Conservation (phyloP, 768 basidiomycete genomes). For the Trametes elegans region DNA sequence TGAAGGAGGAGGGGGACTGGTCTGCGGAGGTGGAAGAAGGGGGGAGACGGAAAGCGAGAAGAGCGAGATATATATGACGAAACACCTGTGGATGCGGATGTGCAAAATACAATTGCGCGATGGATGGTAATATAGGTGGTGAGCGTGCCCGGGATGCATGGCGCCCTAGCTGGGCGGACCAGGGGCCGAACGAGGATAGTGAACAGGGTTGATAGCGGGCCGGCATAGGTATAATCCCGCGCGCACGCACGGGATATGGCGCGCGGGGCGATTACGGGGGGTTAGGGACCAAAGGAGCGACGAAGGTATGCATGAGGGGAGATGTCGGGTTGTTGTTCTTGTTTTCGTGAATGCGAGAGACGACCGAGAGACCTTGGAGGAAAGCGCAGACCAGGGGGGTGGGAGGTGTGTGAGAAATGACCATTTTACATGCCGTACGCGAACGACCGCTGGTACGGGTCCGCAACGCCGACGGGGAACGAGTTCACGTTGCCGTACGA, state of each 20-base stretch:
- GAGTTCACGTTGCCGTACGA: constrained; percentile 52
- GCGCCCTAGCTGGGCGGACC: constrained; percentile 6
- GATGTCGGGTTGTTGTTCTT: constrained; percentile 1
- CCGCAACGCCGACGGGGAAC: constrained; percentile 51
- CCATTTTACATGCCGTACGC: constrained; percentile 74
- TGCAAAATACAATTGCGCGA: constrained; percentile 39
- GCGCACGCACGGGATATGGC: constrained; percentile 13
- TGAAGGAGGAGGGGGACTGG: background rate
- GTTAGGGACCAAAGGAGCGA: constrained; percentile 17
- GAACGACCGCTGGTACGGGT: constrained; percentile 76
- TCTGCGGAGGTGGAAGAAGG: constrained; percentile 9
- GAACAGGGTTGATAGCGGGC: constrained; percentile 23
- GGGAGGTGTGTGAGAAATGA: too few species aligned
- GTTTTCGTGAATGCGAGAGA: constrained; percentile 4
- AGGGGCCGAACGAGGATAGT: constrained; percentile 12
- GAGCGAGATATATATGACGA: constrained; percentile 27
- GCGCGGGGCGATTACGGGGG: constrained; percentile 17
- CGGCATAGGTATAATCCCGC: constrained; percentile 28
- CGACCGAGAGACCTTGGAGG: background rate
- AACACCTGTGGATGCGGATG: constrained; percentile 28
- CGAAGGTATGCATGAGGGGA: constrained; percentile 16
- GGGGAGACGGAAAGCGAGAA: constrained; percentile 31
- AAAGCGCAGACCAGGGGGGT: background rate
- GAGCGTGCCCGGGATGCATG: constrained; percentile 30
- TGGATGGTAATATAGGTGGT: constrained; percentile 36